Evolutionary conservation across 2,329 filamentous ascomycete genomes (phyloP).

Genomic region (Aspergillus bombycis): DNA sequence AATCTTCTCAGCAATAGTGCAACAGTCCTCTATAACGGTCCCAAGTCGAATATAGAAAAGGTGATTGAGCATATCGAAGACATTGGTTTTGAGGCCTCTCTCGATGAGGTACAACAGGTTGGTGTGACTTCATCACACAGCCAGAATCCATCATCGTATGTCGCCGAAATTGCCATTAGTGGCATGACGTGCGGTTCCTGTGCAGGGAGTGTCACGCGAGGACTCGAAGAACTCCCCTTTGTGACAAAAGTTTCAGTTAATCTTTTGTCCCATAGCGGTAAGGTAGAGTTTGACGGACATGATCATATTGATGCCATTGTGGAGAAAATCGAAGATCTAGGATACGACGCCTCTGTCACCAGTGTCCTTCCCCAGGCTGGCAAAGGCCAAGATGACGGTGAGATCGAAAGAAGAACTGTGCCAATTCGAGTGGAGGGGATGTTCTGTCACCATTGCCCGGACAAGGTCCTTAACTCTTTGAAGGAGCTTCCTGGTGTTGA

Average conservation of each 20-base stretch:
- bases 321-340: conserved; percentile 59
- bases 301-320: conserved; percentile 50
- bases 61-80: conserved; percentile 54
- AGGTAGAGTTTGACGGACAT: conserved; percentile 52
- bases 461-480: conserved; percentile 42
- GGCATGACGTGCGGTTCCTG: conserved; percentile 65
- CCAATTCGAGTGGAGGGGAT: conserved; percentile 71
- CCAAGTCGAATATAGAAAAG: conserved; percentile 49
- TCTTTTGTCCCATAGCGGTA: conserved; percentile 54
- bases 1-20: conserved; percentile 71
- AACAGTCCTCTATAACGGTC: conserved; percentile 58
- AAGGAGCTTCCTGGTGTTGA: conserved; percentile 53
- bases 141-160: conserved; percentile 24
- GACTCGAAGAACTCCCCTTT: conserved; percentile 50
- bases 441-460: conserved; percentile 73
- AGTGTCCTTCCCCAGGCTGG: conserved; percentile 37
- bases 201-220: conserved; percentile 52
- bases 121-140: conserved; percentile 7
- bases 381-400: conserved; percentile 28
- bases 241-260: conserved; percentile 54
- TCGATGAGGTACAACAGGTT: conserved; percentile 39
- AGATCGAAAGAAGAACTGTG: conserved; percentile 55
- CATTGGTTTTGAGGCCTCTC: conserved; percentile 51
- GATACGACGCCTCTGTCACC: conserved; percentile 67
- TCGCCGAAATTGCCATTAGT: conserved; percentile 54